Evolutionary conservation across 2,329 filamentous ascomycete genomes (phyloP).

Genomic region (Orbilia oligospora): DNA sequence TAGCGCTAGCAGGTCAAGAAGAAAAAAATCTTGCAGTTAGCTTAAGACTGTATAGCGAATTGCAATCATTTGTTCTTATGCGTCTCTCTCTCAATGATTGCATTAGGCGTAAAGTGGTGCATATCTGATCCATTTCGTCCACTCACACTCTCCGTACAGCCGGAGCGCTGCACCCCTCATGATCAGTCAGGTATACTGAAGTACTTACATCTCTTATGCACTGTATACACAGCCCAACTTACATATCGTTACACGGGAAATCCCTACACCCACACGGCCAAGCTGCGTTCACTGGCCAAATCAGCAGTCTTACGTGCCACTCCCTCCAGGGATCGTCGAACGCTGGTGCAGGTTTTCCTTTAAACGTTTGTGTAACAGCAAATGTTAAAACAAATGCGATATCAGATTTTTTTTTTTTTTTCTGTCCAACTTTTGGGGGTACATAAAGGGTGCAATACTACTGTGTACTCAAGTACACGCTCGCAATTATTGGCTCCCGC

Average conservation of each 20-base stretch:
- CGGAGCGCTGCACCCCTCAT: not conserved
- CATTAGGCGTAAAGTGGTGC: constrained; percentile 8
- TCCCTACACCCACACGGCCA: constrained; percentile 32
- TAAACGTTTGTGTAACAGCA: constrained; percentile 46
- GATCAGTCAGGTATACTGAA: no score
- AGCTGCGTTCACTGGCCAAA: constrained; percentile 10
- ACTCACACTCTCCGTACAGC: constrained; percentile 11
- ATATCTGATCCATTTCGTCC: not conserved
- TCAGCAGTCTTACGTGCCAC: constrained; percentile 43
- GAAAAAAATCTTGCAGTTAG: not conserved
- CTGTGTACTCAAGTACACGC: not conserved
- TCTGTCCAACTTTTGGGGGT: constrained; percentile 8
- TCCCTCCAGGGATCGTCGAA: constrained; percentile 25
- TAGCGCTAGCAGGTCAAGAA: not conserved
- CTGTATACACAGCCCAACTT: constrained; percentile 22
- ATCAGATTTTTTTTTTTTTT: constrained; percentile 48
- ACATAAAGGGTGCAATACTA: not conserved
- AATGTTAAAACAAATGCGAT: constrained; percentile 43
- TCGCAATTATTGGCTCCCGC: not conserved
- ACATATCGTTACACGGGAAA: constrained; percentile 44
- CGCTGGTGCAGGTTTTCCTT: constrained; percentile 24
- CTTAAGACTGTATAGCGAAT: not conserved
- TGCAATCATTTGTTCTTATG: constrained; percentile 9
- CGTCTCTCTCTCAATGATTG: constrained; percentile 20
- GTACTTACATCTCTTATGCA: constrained; percentile 1